These are phyloP conservation scores for Puccinia horiana DNA, from an alignment of 1,284 basidiomycete genomes.

Conservation along the genomic window DNA sequence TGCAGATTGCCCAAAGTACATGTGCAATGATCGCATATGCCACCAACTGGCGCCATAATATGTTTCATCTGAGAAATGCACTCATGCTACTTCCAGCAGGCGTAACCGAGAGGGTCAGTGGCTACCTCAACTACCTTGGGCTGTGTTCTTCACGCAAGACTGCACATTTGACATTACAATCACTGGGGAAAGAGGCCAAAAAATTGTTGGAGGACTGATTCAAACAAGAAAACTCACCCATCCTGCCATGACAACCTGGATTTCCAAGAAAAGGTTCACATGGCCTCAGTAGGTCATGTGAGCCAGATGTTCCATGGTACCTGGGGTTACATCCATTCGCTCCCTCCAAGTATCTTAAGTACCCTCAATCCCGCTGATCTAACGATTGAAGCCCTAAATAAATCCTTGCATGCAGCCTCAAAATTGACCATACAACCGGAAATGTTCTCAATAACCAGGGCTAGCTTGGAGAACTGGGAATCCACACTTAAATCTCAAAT, in stretches of 20 bases:
- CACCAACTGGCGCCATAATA: neutral
- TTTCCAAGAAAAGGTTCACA: conserved; percentile 9
- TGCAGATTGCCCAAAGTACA: neutral
- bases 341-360: neutral
- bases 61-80: neutral
- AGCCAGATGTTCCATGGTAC: too few relatives aligned
- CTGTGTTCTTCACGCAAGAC: neutral
- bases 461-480: neutral
- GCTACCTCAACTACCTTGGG: neutral
- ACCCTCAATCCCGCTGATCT: neutral
- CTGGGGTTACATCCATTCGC: conserved; percentile 3
- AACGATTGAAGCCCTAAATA: neutral
- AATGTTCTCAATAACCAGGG: neutral
- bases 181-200: neutral
- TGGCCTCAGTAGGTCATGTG: neutral
- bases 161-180: neutral
- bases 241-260: conserved; percentile 11
- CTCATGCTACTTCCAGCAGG: neutral
- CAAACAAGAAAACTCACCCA: too few relatives aligned
- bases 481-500: neutral
- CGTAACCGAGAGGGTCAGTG: neutral
- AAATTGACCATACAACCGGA: neutral
- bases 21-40: neutral
- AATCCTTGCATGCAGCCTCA: neutral
- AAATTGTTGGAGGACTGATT: neutral